Base-by-base conservation (phyloP, 768 basidiomycete genomes). In the Hortiboletus flavorubellus region DNA sequence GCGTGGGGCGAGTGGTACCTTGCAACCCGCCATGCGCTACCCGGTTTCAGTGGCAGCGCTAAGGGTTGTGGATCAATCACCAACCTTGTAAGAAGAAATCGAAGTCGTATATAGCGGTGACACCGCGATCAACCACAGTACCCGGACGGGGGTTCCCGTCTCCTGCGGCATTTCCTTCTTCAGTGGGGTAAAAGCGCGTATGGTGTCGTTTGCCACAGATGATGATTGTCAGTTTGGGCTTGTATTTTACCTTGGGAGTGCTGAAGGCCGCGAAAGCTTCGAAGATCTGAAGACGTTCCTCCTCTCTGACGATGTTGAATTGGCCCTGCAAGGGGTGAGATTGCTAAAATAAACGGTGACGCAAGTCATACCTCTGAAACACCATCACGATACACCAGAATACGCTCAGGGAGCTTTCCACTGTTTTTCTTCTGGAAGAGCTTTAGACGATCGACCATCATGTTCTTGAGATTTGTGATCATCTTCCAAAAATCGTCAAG, bases 331-430 rank as follows among this genome's bases (percentile, higher is more conserved):
- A 47, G 33, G 16, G 38, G 39, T 71, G 54, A 71, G 52, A 34
- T 18, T 4, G 11, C 10, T 12, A 40, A 49, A 49, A 41, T 15
- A 8, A 54, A 49, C 4, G 10, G 11, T 4, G 4, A 43, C 18
- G 35, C 23, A 53, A 29, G 44, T 42, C 71, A 35, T 48, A 86
- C 89, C 73, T 91, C 89, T 3, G 89, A 90, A 30, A 92, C 89
- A 46, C 91, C 91, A 65, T 92, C 91, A 8, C 80, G 75, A 61
- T 80, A 82, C n/a, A 82, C 76, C n/a, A 82, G 52, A 46, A 82
- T 55, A 18, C 81, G 76, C 5, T 66, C 58, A 4, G 81, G 81
- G 18, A 82, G 71, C 21, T 47, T 62, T 10, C 68, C 70, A 2
- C 48, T 62, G 47, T 72, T 77, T 49, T 59, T 72, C 29, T 52